A percentile compares a stretch with the other conserved stretches of the same genome.
These are phyloP conservation scores for Herpetospermum pedunculosum DNA, from an alignment of 306 rosid genomes.

Conservation along the genomic window DNA sequence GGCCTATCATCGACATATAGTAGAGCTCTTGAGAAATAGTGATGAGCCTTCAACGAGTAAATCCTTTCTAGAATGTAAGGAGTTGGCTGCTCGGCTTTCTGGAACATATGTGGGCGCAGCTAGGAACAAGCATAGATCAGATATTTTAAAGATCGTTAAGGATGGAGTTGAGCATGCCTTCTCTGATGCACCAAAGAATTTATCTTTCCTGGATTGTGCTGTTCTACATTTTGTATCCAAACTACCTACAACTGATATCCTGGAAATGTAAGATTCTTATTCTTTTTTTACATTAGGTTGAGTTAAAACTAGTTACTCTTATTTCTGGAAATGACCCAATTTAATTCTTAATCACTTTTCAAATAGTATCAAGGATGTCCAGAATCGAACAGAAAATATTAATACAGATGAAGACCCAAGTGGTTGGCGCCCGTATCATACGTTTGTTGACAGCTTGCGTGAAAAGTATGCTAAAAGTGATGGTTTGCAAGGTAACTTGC, in stretches of 20 bases:
- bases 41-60: constrained; percentile 37
- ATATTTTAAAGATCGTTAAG: constrained; percentile 60
- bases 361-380: constrained; percentile 57
- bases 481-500: constrained; percentile 50
- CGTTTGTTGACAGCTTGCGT: constrained; percentile 47
- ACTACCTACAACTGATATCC: constrained; percentile 65
- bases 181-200: constrained; percentile 60
- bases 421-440: constrained; percentile 89
- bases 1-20: constrained; percentile 55
- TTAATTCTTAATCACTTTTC: constrained; percentile 15
- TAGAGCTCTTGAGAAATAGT: constrained; percentile 35
- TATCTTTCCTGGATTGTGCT: constrained; percentile 66
- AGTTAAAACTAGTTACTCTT: constrained; percentile 10
- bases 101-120: constrained; percentile 75
- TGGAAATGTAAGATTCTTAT: constrained; percentile 50
- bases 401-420: constrained; percentile 88
- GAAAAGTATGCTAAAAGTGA: constrained; percentile 81
- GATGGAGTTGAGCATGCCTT: constrained; percentile 83
- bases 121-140: constrained; percentile 58
- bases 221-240: constrained; percentile 64
- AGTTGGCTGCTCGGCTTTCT: constrained; percentile 73
- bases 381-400: constrained; percentile 56
- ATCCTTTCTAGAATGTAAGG: constrained; percentile 57
- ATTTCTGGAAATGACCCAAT: constrained; percentile 5
- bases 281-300: constrained; percentile 9